A percentile compares a stretch with the other conserved stretches of the same genome.
phyloP scores from a whole-genome alignment of 148 eudicot genomes.

The Dysphania ambrosioides region DNA sequence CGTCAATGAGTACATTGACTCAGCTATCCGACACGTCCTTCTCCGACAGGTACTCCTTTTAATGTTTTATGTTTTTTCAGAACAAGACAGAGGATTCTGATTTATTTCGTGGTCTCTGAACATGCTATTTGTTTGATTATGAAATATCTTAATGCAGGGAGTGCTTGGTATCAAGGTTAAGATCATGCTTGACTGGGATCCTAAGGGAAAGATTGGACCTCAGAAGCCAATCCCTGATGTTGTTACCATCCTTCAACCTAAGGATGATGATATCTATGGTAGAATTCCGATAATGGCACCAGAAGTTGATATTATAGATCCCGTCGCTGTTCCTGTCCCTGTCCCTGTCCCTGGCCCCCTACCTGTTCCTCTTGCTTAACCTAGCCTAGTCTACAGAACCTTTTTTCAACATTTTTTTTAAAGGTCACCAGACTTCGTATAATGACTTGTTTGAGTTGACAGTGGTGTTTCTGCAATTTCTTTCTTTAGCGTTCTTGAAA shows the following conservation, averaged over 20 bases:
- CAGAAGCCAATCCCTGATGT: conserved; percentile 66
- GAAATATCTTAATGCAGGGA: conserved; percentile 33
- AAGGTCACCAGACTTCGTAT: background rate
- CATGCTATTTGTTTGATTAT: no score
- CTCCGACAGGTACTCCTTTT: conserved; percentile 61
- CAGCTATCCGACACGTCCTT: conserved; percentile 74
- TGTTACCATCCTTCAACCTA: conserved; percentile 66
- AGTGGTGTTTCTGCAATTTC: background rate
- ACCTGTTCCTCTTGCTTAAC: conserved; percentile 19
- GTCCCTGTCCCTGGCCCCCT: background rate
- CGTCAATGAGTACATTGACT: conserved; percentile 74
- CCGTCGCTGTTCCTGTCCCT: background rate
- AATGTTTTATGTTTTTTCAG: no score
- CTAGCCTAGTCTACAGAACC: background rate
- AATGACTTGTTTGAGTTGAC: background rate
- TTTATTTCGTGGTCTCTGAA: no score
- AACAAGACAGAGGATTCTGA: background rate
- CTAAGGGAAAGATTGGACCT: conserved; percentile 71
- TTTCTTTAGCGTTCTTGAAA: background rate
- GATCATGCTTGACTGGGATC: conserved; percentile 84
- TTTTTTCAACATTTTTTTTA: background rate
- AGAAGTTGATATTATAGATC: conserved; percentile 36
- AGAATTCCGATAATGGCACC: conserved; percentile 22
- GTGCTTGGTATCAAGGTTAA: conserved; percentile 77
- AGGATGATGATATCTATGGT: conserved; percentile 50